Evolutionary conservation across 2,329 filamentous ascomycete species (phyloP), one percentile per base, ranked within the genome.

Genomic region (Pseudocercospora crystallina): DNA sequence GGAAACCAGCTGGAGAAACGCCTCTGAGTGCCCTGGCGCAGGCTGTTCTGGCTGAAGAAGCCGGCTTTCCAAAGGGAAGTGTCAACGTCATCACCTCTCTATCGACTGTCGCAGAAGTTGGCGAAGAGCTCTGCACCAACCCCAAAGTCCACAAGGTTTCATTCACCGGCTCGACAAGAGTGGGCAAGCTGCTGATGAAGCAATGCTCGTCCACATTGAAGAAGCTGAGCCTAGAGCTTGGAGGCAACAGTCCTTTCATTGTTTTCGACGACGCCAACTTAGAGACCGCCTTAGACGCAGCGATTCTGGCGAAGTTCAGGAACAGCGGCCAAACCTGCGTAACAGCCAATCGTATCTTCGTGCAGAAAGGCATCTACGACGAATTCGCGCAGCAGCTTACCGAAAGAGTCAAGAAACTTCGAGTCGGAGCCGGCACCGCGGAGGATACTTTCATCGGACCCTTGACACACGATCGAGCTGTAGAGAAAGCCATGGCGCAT

Each of bases 381-480:
- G 65, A 76, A 26, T 80, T 86, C 31, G 77, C 80, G 0, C 62
- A 71, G 10, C 69, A 76, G 30, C 85, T 88, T 48, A 73, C 78
- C 5, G 73, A 74, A 38, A 73, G 56, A 29, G 48, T 59, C 15
- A 52, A 51, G 36, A 51, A 34, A 3, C 43, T 62, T 11, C 54
- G 54, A 38, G 55, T 61, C 10, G 59, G 59, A 8, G 30, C 37
- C 7, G 59, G 60, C 2, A 46, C 47, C 2, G 51, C 58, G 9
- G 53, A 53, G 2, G 51, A 46, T 7, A 47, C 53, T 0, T 51
- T 53, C 14, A 33, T 58, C 3, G 89, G 89, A 0, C 89, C 89
- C 14, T 74, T 95, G 26, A 92, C 97, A 65, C 91, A 97, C 74
- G 83, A 85, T 51, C 85, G 89, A 35, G 92, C 92, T 3, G 76